Base-by-base conservation (phyloP, 495 filamentous ascomycete genomes). In the Usnea hakonensis region DNA sequence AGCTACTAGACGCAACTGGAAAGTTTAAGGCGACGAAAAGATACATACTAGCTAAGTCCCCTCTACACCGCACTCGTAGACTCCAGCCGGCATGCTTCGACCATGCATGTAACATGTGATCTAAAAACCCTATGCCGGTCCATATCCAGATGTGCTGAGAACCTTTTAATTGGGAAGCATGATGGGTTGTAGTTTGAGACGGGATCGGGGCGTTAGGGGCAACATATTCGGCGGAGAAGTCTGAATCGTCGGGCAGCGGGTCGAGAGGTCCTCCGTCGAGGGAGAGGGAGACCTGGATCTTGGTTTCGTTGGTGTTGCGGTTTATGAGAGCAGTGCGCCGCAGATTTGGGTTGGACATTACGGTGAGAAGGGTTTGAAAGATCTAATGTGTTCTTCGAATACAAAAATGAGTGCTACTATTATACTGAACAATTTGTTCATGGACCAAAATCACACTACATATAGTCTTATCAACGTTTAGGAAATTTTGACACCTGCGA, bases 91-190 rank as follows among this genome's bases (percentile, higher is more conserved):
- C 85, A 75, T 98, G 94, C 73, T 98, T 97, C 2, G 94, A 88
- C 43, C 97, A 83, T 33, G 94, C 94, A 72, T 98, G 94, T 55
- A 98, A 79, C 94, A 98, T 97, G 78, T 98, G 94, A 78, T 98
- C 94, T 37, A 98, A 78, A 75, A 98, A 98, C n/a, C 94, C 94
- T 70, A 98, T 95, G 55, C 94, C 94, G 2, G 93, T 94, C 80
- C 88, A 88, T 61, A 97, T 81, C 72, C 81, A 85, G 70, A 98
- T 95, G 54, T 83, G 82, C 78, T 97, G 95, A 57, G 85, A 86
- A 40, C 85, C 82, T 43, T 86, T 89, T 67, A 84, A 78, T 68
- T 97, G 95, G 1, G 86, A 83, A 6, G 94, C 93, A 73, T 98
- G 94, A 54, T 78, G 76, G 37, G 77, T 75, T 43, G 75, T 74